Conservation (phyloP, 2,329 filamentous ascomycete genomes). For the Xylogone sp. region DNA sequence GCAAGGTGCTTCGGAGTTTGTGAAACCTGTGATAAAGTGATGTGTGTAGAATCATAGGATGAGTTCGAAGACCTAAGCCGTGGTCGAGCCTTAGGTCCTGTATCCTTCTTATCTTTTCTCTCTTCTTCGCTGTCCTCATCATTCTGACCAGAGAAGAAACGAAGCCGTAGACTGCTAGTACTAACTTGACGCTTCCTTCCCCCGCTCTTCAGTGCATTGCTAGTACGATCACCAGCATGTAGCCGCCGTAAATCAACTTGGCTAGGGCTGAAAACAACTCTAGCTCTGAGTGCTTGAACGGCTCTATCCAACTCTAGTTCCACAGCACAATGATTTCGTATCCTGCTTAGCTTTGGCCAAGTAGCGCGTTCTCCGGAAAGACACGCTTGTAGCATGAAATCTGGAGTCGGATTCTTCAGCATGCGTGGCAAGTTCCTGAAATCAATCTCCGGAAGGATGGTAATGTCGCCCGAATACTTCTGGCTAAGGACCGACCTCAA, state of each 20-base stretch:
- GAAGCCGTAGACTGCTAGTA: conserved; percentile 7
- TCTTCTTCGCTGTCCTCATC: not conserved
- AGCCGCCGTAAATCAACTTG: conserved; percentile 27
- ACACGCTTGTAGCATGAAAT: conserved; percentile 81
- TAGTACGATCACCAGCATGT: conserved; percentile 15
- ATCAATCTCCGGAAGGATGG: conserved; percentile 78
- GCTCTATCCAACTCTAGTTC: conserved; percentile 79
- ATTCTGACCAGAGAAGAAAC: not conserved
- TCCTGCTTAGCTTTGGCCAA: conserved; percentile 84
- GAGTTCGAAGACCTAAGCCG: conserved; percentile 15
- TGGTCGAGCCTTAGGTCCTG: conserved; percentile 9
- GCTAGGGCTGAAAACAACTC: conserved; percentile 42
- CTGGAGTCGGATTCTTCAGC: conserved; percentile 76
- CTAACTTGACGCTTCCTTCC: conserved; percentile 20
- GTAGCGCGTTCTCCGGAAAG: conserved; percentile 79
- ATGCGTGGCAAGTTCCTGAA: conserved; percentile 72
- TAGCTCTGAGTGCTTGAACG: conserved; percentile 63
- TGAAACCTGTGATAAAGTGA: not conserved
- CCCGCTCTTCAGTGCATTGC: conserved; percentile 6
- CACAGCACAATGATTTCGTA: conserved; percentile 83
- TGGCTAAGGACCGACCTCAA: conserved; percentile 79
- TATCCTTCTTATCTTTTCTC: not conserved
- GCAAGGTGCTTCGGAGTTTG: not conserved
- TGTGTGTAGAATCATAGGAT: conserved; percentile 8
- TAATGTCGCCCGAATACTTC: conserved; percentile 92